Evolutionary conservation across 2,329 filamentous ascomycete species (phyloP).

Genomic region (Esteya vermicola): DNA sequence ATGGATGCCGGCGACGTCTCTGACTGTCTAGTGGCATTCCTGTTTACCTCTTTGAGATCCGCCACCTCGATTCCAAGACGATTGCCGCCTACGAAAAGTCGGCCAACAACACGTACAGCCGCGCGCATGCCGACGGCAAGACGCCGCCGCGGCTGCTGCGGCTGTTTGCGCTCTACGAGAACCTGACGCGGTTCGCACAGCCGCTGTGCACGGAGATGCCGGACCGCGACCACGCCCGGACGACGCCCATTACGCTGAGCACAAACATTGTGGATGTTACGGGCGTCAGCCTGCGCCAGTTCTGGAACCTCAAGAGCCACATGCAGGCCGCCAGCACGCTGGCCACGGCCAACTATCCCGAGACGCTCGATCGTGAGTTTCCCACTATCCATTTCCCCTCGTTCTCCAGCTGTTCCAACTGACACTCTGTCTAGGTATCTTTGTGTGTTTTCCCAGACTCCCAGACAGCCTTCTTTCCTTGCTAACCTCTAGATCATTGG

Average conservation of each 20-base stretch:
- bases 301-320: conserved; percentile 86
- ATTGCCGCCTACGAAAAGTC: conserved; percentile 65
- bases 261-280: conserved; percentile 94
- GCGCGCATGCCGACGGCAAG: conserved; percentile 51
- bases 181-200: conserved; percentile 74
- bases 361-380: conserved; percentile 76
- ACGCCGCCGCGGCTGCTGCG: conserved; percentile 65
- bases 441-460: too few species aligned
- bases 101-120: conserved; percentile 40
- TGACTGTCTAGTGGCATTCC: conserved; percentile 57
- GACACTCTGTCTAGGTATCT: conserved; percentile 2
- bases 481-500: conserved; percentile 52
- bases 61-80: conserved; percentile 67
- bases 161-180: conserved; percentile 87
- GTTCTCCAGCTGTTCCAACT: too few species aligned
- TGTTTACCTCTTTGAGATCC: conserved; percentile 81
- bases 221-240: conserved; percentile 53
- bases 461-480: too few species aligned
- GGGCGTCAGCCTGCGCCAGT: conserved; percentile 77
- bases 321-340: conserved; percentile 86
- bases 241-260: conserved; percentile 76
- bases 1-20: too few species aligned
- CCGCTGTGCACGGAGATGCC: conserved; percentile 67
- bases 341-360: conserved; percentile 87
- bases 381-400: too few species aligned